These are phyloP conservation scores for Phlegmacium glaucopus DNA, from an alignment of 768 basidiomycete genomes.

Conservation along the genomic window DNA sequence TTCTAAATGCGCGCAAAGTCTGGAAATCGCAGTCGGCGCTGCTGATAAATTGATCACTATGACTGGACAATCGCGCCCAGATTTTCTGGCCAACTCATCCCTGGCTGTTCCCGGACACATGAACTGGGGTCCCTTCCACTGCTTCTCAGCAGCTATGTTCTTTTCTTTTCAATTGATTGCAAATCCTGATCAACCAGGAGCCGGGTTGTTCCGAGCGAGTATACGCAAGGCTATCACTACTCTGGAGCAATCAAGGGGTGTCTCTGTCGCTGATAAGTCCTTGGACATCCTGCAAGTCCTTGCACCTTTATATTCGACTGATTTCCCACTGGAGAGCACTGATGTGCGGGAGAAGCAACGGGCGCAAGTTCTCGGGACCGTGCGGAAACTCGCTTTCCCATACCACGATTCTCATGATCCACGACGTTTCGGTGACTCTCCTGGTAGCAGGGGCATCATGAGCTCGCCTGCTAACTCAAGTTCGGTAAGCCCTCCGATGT, in stretches of 20 bases:
- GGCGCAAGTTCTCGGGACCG: conserved; percentile 57
- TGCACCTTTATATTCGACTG: conserved; percentile 68
- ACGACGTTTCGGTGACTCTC: conserved; percentile 47
- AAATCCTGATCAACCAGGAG: conserved; percentile 77
- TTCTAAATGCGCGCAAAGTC: conserved; percentile 51
- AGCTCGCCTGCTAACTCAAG: conserved; percentile 58
- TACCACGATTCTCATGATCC: conserved; percentile 66
- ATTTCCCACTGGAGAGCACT: conserved; percentile 47
- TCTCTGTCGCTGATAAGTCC: conserved; percentile 72
- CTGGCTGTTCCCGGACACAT: conserved; percentile 78
- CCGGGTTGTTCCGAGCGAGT: conserved; percentile 70
- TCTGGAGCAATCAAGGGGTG: conserved; percentile 62
- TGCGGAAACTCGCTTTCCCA: conserved; percentile 79
- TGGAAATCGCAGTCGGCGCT: conserved; percentile 72
- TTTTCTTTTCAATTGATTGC: conserved; percentile 87
- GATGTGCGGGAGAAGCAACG: conserved; percentile 60
- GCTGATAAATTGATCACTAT: conserved; percentile 79
- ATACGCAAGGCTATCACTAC: conserved; percentile 67
- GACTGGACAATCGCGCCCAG: conserved; percentile 71
- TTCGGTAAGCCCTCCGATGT: conserved; percentile 55
- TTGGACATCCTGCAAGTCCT: conserved; percentile 68
- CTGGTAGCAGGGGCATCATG: conserved; percentile 39
- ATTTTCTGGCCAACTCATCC: conserved; percentile 66
- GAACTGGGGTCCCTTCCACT: conserved; percentile 81
- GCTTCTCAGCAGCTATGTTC: conserved; percentile 86